Evolutionary conservation across 1,139 yeast genomes (phyloP).

Genomic region (Diutina catenulata): DNA sequence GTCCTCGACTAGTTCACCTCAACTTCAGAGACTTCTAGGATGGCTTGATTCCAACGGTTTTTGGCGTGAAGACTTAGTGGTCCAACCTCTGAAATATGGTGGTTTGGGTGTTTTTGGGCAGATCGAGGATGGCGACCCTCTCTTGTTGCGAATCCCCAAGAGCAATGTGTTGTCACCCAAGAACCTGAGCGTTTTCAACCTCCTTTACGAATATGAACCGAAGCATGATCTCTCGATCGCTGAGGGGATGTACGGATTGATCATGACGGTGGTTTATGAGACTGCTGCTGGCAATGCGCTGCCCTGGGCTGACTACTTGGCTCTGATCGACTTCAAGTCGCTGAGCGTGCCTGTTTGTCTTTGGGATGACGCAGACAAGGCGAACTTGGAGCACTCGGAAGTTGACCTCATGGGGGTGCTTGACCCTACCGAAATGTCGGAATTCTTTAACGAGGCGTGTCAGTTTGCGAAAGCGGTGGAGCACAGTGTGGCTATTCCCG

Average conservation of each 20-base stretch:
- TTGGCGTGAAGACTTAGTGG: conserved; percentile 2
- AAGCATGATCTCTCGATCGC: conserved; percentile 21
- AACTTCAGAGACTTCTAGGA: not conserved
- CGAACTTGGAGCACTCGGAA: conserved; percentile 51
- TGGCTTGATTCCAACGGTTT: conserved; percentile 3
- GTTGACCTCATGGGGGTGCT: conserved; percentile 52
- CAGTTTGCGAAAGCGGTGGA: conserved; percentile 31
- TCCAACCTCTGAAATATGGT: conserved; percentile 19
- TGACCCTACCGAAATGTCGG: conserved; percentile 44
- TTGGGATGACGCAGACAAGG: conserved; percentile 45
- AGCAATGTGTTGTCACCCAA: conserved; percentile 41
- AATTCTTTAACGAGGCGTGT: conserved; percentile 40
- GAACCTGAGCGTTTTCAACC: conserved; percentile 55
- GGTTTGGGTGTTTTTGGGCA: conserved; percentile 65
- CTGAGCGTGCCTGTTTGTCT: conserved; percentile 45
- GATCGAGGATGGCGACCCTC: conserved; percentile 15
- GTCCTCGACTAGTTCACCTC: not conserved
- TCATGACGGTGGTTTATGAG: conserved; percentile 66
- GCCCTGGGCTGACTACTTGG: conserved; percentile 67
- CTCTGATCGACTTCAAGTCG: conserved; percentile 33
- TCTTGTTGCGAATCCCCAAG: conserved; percentile 39
- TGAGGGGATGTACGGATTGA: conserved; percentile 52
- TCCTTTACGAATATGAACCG: conserved; percentile 43
- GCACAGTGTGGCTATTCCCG: conserved; percentile 25
- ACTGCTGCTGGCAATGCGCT: conserved; percentile 35